Evolutionary conservation across 2,329 filamentous ascomycete genomes (phyloP), one percentile per base, ranked within the genome.

Genomic region (Penicillium hesseltinei): DNA sequence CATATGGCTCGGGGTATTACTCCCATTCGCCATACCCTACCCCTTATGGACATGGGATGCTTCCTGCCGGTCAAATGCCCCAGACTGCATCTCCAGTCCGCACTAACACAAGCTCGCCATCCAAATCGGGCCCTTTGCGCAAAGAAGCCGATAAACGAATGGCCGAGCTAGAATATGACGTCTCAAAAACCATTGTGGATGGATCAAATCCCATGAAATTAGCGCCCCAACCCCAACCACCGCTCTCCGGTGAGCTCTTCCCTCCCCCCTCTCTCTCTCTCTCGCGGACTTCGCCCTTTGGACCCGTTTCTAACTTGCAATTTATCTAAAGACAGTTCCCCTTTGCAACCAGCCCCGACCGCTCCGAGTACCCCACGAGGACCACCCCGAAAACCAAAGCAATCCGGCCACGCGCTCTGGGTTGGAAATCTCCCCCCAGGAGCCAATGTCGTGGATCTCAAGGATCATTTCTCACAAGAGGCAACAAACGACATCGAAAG

Each of bases 391-490:
- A 88, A 88, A 66, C 86, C 86, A 7, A 85, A 82, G 67, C 83
- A 87, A 69, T 86, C 82, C 79, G 93, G 92, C 1, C 90, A 96
- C 71, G 93, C 93, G 0, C 86, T 97, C 21, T 97, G 94, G 93
- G 91, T 97, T 29, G 94, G 94, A 40, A 97, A 97, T 70, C 80
- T 97, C 0, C 92, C 93, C 4, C 89, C 91, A 0, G 89, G 91
- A 48, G 89, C 92, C 0, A 88, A 88, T 40, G 81, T 97, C 13
- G 87, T 91, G 75, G 89, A 84, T 57, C 78, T 97, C n/a, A 96
- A 97, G 51, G 86, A 94, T 58, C 90, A 97, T 71, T 94, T 97
- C 57, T 95, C 90, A 60, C 86, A 85, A 61, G 88, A 92, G 63
- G 88, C 91, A 0, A 83, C 82, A 0, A 84, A 81, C 42, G 84